Conservation (phyloP, 129 eudicot species). For the Escallonia rubra region DNA sequence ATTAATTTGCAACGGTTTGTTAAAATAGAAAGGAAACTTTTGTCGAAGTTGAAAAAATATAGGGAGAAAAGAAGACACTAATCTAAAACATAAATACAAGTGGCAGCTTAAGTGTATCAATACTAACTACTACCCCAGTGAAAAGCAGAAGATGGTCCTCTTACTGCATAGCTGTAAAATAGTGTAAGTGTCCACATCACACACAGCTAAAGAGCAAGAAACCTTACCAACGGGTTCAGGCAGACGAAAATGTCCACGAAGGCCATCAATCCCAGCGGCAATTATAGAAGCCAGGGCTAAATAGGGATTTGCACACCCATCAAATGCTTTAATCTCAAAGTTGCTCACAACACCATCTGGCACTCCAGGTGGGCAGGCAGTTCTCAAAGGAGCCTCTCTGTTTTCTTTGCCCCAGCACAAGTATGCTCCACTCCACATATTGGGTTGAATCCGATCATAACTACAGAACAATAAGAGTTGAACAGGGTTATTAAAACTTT, state of each 20-base stretch:
- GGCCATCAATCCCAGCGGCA: slow-evolving; percentile 89
- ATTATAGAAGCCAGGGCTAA: slow-evolving; percentile 83
- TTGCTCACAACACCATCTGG: slow-evolving; percentile 84
- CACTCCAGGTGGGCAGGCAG: slow-evolving; percentile 93
- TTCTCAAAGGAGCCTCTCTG: slow-evolving; percentile 87
- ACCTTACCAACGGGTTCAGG: slow-evolving; percentile 82
- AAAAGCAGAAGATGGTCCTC: no score
- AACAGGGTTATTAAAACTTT: slow-evolving; percentile 1
- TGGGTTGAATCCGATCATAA: slow-evolving; percentile 94
- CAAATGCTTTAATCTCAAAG: slow-evolving; percentile 87
- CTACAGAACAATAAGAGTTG: slow-evolving; percentile 27
- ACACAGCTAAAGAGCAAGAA: neutral
- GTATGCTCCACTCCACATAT: slow-evolving; percentile 98
- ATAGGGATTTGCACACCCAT: slow-evolving; percentile 95
- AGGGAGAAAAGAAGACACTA: no score
- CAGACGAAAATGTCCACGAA: slow-evolving; percentile 53
- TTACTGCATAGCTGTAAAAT: no score
- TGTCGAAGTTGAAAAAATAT: no score
- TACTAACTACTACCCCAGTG: no score
- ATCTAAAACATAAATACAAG: no score
- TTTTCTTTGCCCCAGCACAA: slow-evolving; percentile 96
- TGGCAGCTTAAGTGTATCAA: no score
- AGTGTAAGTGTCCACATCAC: no score
- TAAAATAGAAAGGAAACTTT: no score
- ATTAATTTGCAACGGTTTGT: no score